Evolutionary conservation across 805 yeast genomes (phyloP), one percentile per base, ranked within the genome.

Genomic region (Wickerhamiella occidentalis): DNA sequence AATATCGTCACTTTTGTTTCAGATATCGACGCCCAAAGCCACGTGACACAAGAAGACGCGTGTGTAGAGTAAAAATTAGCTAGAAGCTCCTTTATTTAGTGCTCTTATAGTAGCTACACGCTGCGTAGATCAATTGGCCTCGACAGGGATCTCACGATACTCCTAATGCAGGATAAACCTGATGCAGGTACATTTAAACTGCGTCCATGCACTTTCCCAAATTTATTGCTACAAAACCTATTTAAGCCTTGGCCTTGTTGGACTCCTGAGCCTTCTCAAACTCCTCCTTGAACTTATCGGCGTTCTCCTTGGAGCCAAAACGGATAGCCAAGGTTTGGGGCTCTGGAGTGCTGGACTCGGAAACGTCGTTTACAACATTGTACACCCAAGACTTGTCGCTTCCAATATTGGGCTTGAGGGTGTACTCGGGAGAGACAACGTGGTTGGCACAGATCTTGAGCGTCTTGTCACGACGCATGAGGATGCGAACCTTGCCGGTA

Each of bases 381-480:
- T 92, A 92, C 56, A 92, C 97, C 98, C 98, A 92, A 30, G 96
- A 86, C 75, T 96, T 83, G 67, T 92, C 98, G 53, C 92, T 81
- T 46, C 98, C 97, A 56, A 92, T 88, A 65, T 92, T 92, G 61
- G 96, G 86, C 65, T 79, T 84, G 67, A 92, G 78, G 57, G 70
- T 77, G 70, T 83, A 85, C 58, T 83, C 94, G 54, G 90, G 79
- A 8, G 57, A 55, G 37, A 65, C 85, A 70, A 79, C 79, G 70
- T 92, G 98, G 74, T 92, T 92, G 60, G 98, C 98, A 70, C 98
- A 92, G 63, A 92, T 82, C 76, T 92, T 92, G 65, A 92, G 77
- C 50, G 97, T 92, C 76, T 90, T 90, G 73, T 92, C 98, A 74
- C 98, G 86, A 79, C 98, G 86, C 98, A 92, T 92, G 64, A 92